Conservation (phyloP, 2,329 filamentous ascomycete genomes). For the Decorospora gaudefroyi region DNA sequence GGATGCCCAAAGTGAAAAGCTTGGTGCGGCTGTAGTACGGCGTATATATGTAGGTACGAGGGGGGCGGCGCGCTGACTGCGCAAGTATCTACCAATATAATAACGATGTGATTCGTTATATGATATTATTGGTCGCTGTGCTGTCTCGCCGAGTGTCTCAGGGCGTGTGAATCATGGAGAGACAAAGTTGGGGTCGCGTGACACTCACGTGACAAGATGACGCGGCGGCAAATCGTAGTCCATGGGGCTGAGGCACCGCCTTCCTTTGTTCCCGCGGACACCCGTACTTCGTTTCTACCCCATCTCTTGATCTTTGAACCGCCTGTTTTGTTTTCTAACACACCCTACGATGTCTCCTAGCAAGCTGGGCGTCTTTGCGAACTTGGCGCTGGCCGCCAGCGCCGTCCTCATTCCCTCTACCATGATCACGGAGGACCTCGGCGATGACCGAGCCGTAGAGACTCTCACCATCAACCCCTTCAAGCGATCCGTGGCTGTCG, state of each 20-base stretch:
- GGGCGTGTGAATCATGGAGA: constrained; percentile 13
- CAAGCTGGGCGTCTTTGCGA: constrained; percentile 41
- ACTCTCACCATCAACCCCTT: constrained; percentile 40
- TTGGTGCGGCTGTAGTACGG: no score
- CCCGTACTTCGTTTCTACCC: constrained; percentile 18
- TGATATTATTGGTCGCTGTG: not conserved
- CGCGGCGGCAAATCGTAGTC: constrained; percentile 13
- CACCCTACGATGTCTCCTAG: constrained; percentile 36
- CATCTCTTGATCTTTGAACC: constrained; percentile 14
- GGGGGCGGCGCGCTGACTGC: no score
- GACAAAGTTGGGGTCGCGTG: constrained; percentile 6
- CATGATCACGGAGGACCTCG: constrained; percentile 35
- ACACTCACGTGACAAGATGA: constrained; percentile 18
- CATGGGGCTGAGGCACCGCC: constrained; percentile 17
- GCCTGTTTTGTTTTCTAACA: constrained; percentile 20
- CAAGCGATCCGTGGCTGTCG: constrained; percentile 40
- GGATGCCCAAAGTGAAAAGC: no score
- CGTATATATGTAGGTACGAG: no score
- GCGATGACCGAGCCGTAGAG: constrained; percentile 39
- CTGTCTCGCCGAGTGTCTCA: constrained; percentile 15
- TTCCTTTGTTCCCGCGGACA: constrained; percentile 16
- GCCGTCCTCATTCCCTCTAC: constrained; percentile 45
- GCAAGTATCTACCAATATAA: not conserved
- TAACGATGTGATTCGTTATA: not conserved
- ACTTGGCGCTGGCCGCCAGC: constrained; percentile 45